A percentile compares a stretch with the other conserved stretches of the same genome.
Conservation (phyloP, 176 grass and related monocot species). For the Hyparrhenia diplandra region DNA sequence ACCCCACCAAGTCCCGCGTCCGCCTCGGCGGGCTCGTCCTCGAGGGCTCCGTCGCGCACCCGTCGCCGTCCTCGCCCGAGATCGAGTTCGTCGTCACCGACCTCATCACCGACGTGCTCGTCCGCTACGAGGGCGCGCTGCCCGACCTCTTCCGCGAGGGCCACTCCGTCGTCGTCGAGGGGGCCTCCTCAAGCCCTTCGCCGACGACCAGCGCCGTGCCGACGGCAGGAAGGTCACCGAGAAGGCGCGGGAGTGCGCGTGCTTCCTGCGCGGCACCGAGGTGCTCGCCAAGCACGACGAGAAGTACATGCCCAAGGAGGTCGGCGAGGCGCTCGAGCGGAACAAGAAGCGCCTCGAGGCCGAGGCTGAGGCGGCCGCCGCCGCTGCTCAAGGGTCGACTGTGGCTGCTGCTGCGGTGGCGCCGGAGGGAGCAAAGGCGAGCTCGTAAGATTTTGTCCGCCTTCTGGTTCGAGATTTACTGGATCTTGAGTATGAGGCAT, state of each 20-base stretch:
- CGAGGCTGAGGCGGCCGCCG: slow-evolving; percentile 18
- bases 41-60: slow-evolving; percentile 78
- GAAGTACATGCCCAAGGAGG: slow-evolving; percentile 99
- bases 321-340: slow-evolving; percentile 84
- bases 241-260: slow-evolving; percentile 56
- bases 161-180: slow-evolving; percentile 91
- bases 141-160: slow-evolving; percentile 97
- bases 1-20: slow-evolving; percentile 61
- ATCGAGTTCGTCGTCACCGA: slow-evolving; percentile 99
- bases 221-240: slow-evolving; percentile 48
- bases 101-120: slow-evolving; percentile 87
- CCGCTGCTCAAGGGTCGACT: neutral
- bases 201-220: slow-evolving; percentile 35
- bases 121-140: slow-evolving; percentile 78
- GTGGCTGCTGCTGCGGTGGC: neutral
- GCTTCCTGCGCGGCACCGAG: slow-evolving; percentile 72
- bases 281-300: slow-evolving; percentile 99
- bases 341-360: slow-evolving; percentile 80
- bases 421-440: slow-evolving; percentile 21
- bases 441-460: slow-evolving; percentile 36
- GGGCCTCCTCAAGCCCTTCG: slow-evolving; percentile 70
- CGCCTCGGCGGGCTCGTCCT: slow-evolving; percentile 90
- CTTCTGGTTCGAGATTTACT: slow-evolving; percentile 9
- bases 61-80: slow-evolving; percentile 46
- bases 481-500: slow-evolving; percentile 25